Evolutionary conservation across 192 early-diverging fungal genomes (phyloP).

Genomic region (Gamsiella multidivaricata): DNA sequence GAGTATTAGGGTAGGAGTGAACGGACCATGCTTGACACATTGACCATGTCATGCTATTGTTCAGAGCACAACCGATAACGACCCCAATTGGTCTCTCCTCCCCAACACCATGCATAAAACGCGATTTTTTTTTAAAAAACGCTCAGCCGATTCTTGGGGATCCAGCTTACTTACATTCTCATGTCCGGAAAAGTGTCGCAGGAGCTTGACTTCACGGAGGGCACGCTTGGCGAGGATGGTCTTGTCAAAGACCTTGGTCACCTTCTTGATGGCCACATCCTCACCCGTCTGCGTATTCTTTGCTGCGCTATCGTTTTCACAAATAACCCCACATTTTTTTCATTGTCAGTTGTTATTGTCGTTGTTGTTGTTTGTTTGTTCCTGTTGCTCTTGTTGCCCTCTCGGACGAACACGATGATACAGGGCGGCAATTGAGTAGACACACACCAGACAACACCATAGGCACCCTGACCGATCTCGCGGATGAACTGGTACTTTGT

Average conservation of each 20-base stretch:
- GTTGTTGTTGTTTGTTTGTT: too few relatives aligned
- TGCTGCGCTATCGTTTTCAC: slow-evolving; percentile 89
- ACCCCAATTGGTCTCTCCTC: too few relatives aligned
- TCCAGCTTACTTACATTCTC: slow-evolving; percentile 73
- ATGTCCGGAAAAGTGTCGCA: slow-evolving; percentile 94
- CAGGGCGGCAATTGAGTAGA: background rate
- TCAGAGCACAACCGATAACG: too few relatives aligned
- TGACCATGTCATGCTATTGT: too few relatives aligned
- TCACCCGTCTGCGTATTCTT: slow-evolving; percentile 80
- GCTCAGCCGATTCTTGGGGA: background rate
- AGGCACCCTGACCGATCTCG: slow-evolving; percentile 93
- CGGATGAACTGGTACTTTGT: slow-evolving; percentile 77
- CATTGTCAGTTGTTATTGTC: too few relatives aligned
- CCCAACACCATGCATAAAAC: too few relatives aligned
- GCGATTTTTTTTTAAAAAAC: too few relatives aligned
- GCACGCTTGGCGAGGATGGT: slow-evolving; percentile 92
- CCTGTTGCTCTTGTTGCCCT: too few relatives aligned
- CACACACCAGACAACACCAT: slow-evolving; percentile 89
- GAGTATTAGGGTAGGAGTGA: too few relatives aligned
- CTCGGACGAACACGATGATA: background rate
- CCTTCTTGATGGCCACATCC: slow-evolving; percentile 92
- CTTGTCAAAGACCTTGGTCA: slow-evolving; percentile 83
- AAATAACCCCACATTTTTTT: too few relatives aligned
- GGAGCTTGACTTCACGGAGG: slow-evolving; percentile 93
- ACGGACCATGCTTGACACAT: too few relatives aligned